phyloP scores from a whole-genome alignment of 345 rosid genomes.

The Xanthoceras sorbifolium region DNA sequence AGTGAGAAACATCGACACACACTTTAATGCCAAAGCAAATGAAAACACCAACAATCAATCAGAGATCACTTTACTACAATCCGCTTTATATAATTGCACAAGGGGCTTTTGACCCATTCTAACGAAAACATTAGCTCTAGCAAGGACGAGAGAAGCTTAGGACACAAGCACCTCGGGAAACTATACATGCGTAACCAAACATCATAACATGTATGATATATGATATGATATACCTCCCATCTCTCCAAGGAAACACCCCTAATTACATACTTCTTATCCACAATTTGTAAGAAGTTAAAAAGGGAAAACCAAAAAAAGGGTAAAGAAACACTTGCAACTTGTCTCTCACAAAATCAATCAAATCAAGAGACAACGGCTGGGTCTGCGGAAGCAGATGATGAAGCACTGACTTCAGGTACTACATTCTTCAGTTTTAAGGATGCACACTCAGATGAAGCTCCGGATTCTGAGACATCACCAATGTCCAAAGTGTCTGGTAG shows the following conservation, averaged over 20 bases:
- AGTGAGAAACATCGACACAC: background rate
- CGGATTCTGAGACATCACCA: constrained; percentile 70
- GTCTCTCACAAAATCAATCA: constrained; percentile 24
- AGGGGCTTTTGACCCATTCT: constrained; percentile 25
- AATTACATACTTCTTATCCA: constrained; percentile 35
- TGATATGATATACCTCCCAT: constrained; percentile 22
- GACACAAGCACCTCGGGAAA: constrained; percentile 28
- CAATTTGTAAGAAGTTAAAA: constrained; percentile 11
- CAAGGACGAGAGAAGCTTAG: background rate
- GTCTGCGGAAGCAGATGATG: constrained; percentile 49
- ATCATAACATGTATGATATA: constrained; percentile 16
- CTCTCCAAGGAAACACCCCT: constrained; percentile 29
- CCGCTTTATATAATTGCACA: constrained; percentile 22
- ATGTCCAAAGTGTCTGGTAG: constrained; percentile 87
- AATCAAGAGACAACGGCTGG: constrained; percentile 36
- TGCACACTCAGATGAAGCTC: constrained; percentile 32
- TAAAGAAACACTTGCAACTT: constrained; percentile 17
- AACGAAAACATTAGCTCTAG: constrained; percentile 17
- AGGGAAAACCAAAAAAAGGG: background rate
- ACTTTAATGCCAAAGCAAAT: background rate
- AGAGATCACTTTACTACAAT: constrained; percentile 4
- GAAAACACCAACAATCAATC: background rate
- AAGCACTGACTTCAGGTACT: constrained; percentile 46
- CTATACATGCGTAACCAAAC: constrained; percentile 36
- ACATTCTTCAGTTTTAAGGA: constrained; percentile 55